A percentile compares a stretch with the other conserved stretches of the same genome.
Conservation (phyloP, 2,329 filamentous ascomycete species). For the Pseudopithomyces chartarum region DNA sequence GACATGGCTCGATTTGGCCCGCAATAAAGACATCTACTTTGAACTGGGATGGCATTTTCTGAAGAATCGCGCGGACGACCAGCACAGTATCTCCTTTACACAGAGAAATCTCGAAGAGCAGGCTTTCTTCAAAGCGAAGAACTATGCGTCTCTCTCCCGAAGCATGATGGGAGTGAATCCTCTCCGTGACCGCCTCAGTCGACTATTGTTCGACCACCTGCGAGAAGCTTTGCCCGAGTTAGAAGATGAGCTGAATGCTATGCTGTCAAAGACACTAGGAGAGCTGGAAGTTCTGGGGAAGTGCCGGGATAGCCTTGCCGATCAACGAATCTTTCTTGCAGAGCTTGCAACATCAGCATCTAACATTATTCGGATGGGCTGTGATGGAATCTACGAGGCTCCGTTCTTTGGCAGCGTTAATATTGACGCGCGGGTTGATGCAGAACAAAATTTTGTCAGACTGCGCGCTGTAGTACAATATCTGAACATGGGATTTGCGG, state of each 20-base stretch:
- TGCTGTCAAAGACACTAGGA: background rate
- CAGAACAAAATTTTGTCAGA: conserved; percentile 10
- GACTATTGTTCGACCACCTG: background rate
- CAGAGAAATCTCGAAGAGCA: background rate
- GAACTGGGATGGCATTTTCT: conserved; percentile 41
- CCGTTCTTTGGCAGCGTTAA: conserved; percentile 50
- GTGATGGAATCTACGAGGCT: conserved; percentile 51
- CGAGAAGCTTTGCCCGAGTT: background rate
- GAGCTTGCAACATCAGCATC: conserved; percentile 49
- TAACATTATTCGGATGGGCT: conserved; percentile 50
- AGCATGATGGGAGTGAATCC: background rate
- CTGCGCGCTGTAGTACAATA: conserved; percentile 28
- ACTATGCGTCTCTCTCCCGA: background rate
- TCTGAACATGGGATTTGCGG: conserved; percentile 23
- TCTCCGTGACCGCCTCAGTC: background rate
- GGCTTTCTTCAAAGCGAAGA: background rate
- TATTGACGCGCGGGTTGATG: conserved; percentile 1
- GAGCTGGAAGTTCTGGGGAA: conserved; percentile 30
- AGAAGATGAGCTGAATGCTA: background rate
- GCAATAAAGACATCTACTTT: conserved; percentile 34
- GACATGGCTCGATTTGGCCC: conserved; percentile 27
- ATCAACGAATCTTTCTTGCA: conserved; percentile 57
- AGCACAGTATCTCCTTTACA: background rate
- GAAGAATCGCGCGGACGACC: conserved; percentile 29
- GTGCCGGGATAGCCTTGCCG: conserved; percentile 48